Evolutionary conservation across 805 yeast species (phyloP).

Genomic region (Candida verbasci): DNA sequence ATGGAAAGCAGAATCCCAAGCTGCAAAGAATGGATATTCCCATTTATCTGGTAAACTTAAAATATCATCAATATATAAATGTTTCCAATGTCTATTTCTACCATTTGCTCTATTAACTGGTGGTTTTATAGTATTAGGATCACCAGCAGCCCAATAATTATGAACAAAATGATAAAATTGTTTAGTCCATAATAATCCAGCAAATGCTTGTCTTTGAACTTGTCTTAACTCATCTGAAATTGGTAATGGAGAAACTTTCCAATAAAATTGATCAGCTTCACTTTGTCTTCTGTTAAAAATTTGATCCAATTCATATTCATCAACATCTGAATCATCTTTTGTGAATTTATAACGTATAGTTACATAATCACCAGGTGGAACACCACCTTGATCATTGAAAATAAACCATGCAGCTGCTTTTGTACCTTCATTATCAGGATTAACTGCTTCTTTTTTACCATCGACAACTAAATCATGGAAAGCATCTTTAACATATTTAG

Average conservation of each 20-base stretch:
- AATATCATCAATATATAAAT: conserved; percentile 81
- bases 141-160: conserved; percentile 84
- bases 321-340: conserved; percentile 42
- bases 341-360: conserved; percentile 76
- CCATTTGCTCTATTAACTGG: conserved; percentile 78
- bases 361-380: conserved; percentile 84
- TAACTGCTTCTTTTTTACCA: conserved; percentile 54
- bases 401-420: conserved; percentile 81
- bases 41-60: conserved; percentile 91
- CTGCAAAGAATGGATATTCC: conserved; percentile 95
- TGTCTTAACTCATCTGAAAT: conserved; percentile 72
- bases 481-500: conserved; percentile 73
- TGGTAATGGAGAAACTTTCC: conserved; percentile 84
- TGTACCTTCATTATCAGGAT: conserved; percentile 72
- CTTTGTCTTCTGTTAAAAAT: conserved; percentile 66
- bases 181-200: conserved; percentile 91
- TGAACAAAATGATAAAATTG: conserved; percentile 86
- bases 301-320: conserved; percentile 71
- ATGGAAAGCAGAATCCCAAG: conserved; percentile 97
- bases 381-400: conserved; percentile 59
- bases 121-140: conserved; percentile 70
- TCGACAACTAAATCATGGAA: conserved; percentile 80
- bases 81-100: conserved; percentile 87
- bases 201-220: conserved; percentile 90
- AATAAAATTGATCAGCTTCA: conserved; percentile 91